Conservation (phyloP, 2,329 filamentous ascomycete genomes). For the Colletotrichum lupini region DNA sequence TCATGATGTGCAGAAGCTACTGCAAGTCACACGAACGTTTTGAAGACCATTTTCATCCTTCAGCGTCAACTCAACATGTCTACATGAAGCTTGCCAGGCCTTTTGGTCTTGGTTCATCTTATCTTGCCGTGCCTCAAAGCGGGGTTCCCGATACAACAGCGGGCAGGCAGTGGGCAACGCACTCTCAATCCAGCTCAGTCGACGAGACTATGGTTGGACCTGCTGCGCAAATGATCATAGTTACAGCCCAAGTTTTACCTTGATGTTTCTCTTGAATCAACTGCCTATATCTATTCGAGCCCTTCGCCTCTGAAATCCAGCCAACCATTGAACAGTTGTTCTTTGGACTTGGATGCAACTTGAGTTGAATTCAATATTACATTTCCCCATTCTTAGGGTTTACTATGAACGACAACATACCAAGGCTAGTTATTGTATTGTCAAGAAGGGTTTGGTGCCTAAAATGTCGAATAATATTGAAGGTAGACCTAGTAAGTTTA, state of each 20-base stretch:
- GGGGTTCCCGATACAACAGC: background rate
- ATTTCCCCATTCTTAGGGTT: too few species aligned
- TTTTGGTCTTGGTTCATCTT: background rate
- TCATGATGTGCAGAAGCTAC: background rate
- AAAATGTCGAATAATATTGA: too few species aligned
- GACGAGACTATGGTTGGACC: background rate
- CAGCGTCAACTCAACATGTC: background rate
- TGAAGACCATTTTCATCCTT: background rate
- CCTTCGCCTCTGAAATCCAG: too few species aligned
- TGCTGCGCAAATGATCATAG: background rate
- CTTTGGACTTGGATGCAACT: too few species aligned
- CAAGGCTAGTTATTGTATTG: too few species aligned
- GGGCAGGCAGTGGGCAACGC: too few species aligned
- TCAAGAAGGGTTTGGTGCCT: too few species aligned
- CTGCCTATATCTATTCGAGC: background rate
- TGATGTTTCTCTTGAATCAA: background rate
- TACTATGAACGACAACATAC: too few species aligned
- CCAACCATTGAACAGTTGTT: too few species aligned
- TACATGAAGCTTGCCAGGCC: background rate
- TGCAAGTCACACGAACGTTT: conserved; percentile 12
- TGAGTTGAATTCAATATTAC: too few species aligned
- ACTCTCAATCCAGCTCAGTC: background rate
- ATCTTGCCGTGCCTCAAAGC: background rate
- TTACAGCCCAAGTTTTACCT: background rate
- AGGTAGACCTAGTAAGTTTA: too few species aligned